Conservation (phyloP, 495 filamentous ascomycete genomes). For the Podospora fimiseda region DNA sequence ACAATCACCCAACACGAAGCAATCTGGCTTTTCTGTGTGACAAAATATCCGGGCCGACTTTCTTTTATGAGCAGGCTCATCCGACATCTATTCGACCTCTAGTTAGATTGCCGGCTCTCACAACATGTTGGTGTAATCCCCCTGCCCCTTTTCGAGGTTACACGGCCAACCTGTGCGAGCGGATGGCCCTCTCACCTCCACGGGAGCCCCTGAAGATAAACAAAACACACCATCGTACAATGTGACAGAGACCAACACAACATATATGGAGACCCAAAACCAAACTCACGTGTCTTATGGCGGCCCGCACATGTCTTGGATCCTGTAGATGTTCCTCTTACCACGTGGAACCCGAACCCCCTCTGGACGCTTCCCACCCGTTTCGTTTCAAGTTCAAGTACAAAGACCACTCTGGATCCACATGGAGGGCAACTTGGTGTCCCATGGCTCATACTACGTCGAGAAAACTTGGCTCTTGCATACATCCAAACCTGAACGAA, state of each 20-base stretch:
- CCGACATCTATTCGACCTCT: neutral
- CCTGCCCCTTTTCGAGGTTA: neutral
- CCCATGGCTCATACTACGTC: too few relatives aligned
- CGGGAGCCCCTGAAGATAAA: neutral
- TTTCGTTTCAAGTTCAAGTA: neutral
- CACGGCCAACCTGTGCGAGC: neutral
- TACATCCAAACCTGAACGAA: too few relatives aligned
- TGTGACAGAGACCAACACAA: too few relatives aligned
- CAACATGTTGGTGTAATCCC: neutral
- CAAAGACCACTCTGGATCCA: too few relatives aligned
- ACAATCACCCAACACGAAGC: too few relatives aligned
- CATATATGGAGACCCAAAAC: too few relatives aligned
- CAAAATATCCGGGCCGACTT: neutral
- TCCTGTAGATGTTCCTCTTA: neutral
- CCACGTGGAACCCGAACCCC: neutral
- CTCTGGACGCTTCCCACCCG: neutral
- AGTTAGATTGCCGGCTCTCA: neutral
- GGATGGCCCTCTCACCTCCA: neutral
- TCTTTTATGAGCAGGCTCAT: neutral
- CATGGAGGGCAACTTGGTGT: too few relatives aligned
- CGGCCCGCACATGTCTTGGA: neutral
- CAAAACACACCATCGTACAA: too few relatives aligned
- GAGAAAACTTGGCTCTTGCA: too few relatives aligned
- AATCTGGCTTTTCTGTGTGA: neutral
- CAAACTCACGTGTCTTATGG: neutral